Evolutionary conservation across 2,329 filamentous ascomycete genomes (phyloP).

Genomic region (Aureobasidium sp.): DNA sequence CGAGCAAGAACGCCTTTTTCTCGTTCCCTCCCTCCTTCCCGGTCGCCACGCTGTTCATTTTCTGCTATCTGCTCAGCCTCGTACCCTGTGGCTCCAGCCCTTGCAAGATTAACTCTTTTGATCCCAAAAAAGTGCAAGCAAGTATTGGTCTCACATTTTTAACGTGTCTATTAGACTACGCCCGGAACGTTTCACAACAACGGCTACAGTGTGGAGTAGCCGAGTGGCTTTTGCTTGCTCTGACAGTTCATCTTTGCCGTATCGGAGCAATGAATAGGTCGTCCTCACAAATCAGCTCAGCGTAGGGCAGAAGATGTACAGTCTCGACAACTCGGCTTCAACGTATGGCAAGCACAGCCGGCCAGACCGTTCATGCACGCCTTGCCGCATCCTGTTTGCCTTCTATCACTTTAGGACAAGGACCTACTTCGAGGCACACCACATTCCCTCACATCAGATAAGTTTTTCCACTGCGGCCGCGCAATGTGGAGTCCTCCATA

Average conservation of each 20-base stretch:
- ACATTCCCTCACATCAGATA: not conserved
- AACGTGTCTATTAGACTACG: slow-evolving; percentile 15
- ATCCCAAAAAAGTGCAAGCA: not conserved
- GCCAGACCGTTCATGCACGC: not conserved
- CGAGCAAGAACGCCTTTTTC: not conserved
- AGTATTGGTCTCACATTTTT: slow-evolving; percentile 15
- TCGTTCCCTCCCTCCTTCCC: not conserved
- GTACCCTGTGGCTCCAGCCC: not conserved
- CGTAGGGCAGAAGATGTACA: not conserved
- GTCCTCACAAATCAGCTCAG: not conserved
- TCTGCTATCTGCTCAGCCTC: not conserved
- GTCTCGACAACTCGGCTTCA: not conserved
- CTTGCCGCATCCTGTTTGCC: slow-evolving; percentile 1
- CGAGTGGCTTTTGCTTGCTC: slow-evolving; percentile 9
- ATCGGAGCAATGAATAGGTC: not conserved
- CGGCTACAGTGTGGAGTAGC: slow-evolving; percentile 8
- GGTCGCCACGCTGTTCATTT: not conserved
- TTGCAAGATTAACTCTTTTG: not conserved
- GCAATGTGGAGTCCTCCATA: not conserved
- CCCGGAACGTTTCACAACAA: not conserved
- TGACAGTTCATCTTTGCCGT: not conserved
- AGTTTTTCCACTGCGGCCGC: not conserved
- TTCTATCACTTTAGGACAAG: slow-evolving; percentile 3
- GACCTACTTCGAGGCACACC: slow-evolving; percentile 5
- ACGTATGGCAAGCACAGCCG: slow-evolving; percentile 2